Conservation (phyloP, 345 rosid genomes). For the Clarkia xantiana region DNA sequence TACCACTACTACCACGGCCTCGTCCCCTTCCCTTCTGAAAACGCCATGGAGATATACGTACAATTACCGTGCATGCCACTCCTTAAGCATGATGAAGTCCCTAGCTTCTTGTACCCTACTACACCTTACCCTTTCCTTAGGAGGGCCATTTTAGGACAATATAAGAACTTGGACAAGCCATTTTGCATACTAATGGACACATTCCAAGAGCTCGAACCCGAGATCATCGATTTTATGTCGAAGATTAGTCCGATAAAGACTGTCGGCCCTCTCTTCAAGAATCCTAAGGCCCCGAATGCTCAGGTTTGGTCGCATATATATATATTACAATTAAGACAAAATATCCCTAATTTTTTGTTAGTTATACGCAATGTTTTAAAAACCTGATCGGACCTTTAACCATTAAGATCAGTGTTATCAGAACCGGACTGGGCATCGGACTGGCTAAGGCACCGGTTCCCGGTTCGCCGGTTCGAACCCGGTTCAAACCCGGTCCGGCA, state of each 20-base stretch:
- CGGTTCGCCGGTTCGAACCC: no score
- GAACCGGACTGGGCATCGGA: no score
- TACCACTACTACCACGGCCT: constrained; percentile 42
- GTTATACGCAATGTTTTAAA: no score
- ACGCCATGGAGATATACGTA: constrained; percentile 40
- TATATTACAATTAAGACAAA: no score
- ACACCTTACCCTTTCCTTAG: constrained; percentile 29
- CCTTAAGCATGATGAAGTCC: constrained; percentile 61
- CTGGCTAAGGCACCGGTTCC: no score
- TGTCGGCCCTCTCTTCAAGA: constrained; percentile 46
- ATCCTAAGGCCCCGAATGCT: constrained; percentile 20
- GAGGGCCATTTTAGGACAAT: constrained; percentile 46
- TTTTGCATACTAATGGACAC: constrained; percentile 66
- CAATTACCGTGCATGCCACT: constrained; percentile 60
- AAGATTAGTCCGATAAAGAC: constrained; percentile 31
- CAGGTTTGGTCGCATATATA: no score
- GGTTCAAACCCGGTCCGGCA: no score
- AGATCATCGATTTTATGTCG: constrained; percentile 51
- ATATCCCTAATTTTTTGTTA: no score
- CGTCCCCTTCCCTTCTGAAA: constrained; percentile 40
- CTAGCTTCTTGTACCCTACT: constrained; percentile 56
- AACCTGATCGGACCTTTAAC: no score
- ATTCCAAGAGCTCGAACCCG: constrained; percentile 57
- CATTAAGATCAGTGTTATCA: no score
- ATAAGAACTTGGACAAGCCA: constrained; percentile 40